phyloP scores from a whole-genome alignment of 139 green algal genomes.

The Yamagishiella unicocca region DNA sequence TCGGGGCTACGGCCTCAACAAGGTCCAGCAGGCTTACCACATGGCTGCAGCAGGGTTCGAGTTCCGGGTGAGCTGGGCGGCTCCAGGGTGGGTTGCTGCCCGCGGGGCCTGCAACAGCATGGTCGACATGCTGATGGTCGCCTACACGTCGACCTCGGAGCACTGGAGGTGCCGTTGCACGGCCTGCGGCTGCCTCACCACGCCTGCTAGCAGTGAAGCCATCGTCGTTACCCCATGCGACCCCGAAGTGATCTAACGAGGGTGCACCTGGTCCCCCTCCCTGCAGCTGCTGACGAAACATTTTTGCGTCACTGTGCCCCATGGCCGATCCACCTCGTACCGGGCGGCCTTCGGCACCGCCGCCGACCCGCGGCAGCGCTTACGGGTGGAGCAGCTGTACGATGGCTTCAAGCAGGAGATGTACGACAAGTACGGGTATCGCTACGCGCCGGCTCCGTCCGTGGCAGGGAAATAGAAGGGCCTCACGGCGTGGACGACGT shows the following conservation, averaged over 20 bases:
- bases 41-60: conserved; percentile 25
- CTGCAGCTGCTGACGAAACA: conserved; percentile 1
- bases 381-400: conserved; percentile 35
- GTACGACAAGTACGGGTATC: conserved; percentile 26
- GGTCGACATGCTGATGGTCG: too few species aligned
- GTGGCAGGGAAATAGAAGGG: neutral
- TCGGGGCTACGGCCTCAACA: conserved; percentile 67
- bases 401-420: conserved; percentile 35
- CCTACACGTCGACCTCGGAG: too few species aligned
- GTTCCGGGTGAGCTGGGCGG: conserved; percentile 48
- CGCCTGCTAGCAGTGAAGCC: too few species aligned
- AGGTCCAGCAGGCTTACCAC: conserved; percentile 60
- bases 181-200: too few species aligned
- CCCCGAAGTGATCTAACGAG: too few species aligned
- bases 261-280: too few species aligned
- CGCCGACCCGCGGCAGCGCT: conserved; percentile 21
- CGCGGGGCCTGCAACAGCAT: neutral
- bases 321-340: conserved; percentile 37
- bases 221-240: too few species aligned
- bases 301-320: conserved; percentile 41
- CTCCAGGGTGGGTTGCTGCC: neutral
- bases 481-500: too few species aligned
- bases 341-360: conserved; percentile 27
- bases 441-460: neutral
- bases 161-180: too few species aligned